phyloP scores from a whole-genome alignment of 2,329 filamentous ascomycete species.

The Fusarium globosum region DNA sequence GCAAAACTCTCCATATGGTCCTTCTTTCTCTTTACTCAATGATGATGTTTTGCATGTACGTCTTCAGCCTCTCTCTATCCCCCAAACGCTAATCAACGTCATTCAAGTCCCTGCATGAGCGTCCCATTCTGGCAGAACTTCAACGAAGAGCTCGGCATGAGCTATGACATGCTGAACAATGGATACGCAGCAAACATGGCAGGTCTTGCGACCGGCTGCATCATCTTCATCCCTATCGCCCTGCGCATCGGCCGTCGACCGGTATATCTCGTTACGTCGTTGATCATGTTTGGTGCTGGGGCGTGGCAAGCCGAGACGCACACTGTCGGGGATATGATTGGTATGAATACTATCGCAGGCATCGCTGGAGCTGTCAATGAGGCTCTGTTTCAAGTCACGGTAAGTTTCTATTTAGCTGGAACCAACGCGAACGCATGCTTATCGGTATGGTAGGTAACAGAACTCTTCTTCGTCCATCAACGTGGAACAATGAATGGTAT shows the following conservation, averaged over 20 bases:
- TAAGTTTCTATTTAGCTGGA: background rate
- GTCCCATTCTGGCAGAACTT: conserved; percentile 35
- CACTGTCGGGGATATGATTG: conserved; percentile 35
- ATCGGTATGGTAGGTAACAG: conserved; percentile 10
- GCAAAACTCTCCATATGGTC: conserved; percentile 25
- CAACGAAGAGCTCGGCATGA: conserved; percentile 34
- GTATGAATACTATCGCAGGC: conserved; percentile 44
- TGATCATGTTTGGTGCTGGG: conserved; percentile 34
- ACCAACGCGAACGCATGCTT: rapidly evolving
- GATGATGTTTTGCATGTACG: conserved; percentile 37
- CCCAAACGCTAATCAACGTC: background rate
- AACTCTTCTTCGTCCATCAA: conserved; percentile 49
- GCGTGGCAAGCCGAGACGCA: conserved; percentile 43
- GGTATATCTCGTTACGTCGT: conserved; percentile 43
- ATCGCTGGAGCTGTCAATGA: conserved; percentile 53
- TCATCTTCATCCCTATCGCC: conserved; percentile 50
- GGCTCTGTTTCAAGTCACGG: conserved; percentile 52
- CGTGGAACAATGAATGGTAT: conserved; percentile 46
- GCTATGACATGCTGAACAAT: conserved; percentile 40
- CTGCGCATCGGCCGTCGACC: conserved; percentile 48
- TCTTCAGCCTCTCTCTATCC: rapidly evolving
- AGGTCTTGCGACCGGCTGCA: conserved; percentile 46
- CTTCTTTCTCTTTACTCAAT: conserved; percentile 29
- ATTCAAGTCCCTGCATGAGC: conserved; percentile 26
- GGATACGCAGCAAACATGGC: conserved; percentile 45